Evolutionary conservation across 768 basidiomycete genomes (phyloP).

Genomic region (Pisolithus orientalis): DNA sequence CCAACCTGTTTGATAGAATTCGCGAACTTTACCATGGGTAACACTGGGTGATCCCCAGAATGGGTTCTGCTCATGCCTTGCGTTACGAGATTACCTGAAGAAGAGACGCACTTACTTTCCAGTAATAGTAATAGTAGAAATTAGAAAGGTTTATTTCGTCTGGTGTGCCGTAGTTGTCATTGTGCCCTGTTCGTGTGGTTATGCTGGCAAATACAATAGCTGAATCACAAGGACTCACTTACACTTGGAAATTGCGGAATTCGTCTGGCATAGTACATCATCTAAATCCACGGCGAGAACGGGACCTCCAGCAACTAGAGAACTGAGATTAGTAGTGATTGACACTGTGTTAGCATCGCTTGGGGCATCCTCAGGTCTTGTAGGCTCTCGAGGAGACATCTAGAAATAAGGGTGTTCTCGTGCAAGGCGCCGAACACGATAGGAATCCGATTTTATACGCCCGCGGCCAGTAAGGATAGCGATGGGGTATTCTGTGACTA

Average conservation of each 20-base stretch:
- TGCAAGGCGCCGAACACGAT: no score
- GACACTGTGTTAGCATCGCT: neutral
- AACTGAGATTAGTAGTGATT: no score
- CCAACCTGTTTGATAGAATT: slow-evolving; percentile 49
- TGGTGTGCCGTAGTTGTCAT: slow-evolving; percentile 45
- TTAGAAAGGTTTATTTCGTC: slow-evolving; percentile 42
- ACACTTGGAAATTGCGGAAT: slow-evolving; percentile 52
- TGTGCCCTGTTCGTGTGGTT: slow-evolving; percentile 49
- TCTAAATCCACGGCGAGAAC: slow-evolving; percentile 63
- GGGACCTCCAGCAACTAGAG: slow-evolving; percentile 3
- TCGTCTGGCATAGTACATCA: slow-evolving; percentile 64
- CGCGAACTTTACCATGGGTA: slow-evolving; percentile 52
- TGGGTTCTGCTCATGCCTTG: slow-evolving; percentile 30
- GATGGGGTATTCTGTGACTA: neutral
- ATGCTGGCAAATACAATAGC: neutral
- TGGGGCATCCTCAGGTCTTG: neutral
- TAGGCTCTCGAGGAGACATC: no score
- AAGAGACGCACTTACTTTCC: slow-evolving; percentile 44
- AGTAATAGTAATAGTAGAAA: slow-evolving; percentile 73
- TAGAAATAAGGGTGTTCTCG: no score
- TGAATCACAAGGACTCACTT: slow-evolving; percentile 17
- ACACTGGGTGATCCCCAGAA: slow-evolving; percentile 58
- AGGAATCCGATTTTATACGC: neutral
- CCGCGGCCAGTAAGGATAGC: neutral
- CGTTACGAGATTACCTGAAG: neutral